phyloP scores from a whole-genome alignment of 2,329 filamentous ascomycete genomes.

The Cryoendolithus antarcticus region DNA sequence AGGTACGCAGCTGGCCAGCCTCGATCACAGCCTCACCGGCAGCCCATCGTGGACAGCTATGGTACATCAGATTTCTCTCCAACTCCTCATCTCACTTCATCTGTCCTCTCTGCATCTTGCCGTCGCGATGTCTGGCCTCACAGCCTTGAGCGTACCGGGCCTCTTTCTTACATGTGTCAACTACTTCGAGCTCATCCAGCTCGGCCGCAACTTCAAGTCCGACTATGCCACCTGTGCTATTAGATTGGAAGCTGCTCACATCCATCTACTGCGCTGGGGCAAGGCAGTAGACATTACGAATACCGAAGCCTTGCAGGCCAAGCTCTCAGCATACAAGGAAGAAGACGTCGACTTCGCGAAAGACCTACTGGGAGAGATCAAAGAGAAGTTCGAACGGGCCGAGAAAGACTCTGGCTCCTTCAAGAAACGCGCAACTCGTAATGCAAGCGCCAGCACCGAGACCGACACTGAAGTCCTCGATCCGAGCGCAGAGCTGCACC shows the following conservation, averaged over 20 bases:
- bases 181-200: slow-evolving; percentile 2
- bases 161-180: slow-evolving; percentile 4
- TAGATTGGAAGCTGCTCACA: not conserved
- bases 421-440: not conserved
- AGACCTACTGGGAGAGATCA: not conserved
- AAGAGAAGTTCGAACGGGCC: not conserved
- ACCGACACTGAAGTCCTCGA: not conserved
- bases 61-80: too few species aligned
- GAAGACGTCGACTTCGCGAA: not conserved
- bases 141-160: slow-evolving; percentile 1
- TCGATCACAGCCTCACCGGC: too few species aligned
- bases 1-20: too few species aligned
- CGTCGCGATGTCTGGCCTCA: not conserved
- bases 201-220: slow-evolving; percentile 1
- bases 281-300: not conserved
- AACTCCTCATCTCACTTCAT: too few species aligned
- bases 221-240: not conserved
- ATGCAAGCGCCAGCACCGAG: too few species aligned
- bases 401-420: not conserved
- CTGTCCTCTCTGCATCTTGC: too few species aligned
- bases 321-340: not conserved
- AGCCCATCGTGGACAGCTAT: too few species aligned
- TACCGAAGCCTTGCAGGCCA: not conserved
- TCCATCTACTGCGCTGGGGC: not conserved
- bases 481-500: not conserved